Evolutionary conservation across 1,139 yeast genomes (phyloP), one percentile per base, ranked within the genome.

Genomic region (Lodderomyces margitis): DNA sequence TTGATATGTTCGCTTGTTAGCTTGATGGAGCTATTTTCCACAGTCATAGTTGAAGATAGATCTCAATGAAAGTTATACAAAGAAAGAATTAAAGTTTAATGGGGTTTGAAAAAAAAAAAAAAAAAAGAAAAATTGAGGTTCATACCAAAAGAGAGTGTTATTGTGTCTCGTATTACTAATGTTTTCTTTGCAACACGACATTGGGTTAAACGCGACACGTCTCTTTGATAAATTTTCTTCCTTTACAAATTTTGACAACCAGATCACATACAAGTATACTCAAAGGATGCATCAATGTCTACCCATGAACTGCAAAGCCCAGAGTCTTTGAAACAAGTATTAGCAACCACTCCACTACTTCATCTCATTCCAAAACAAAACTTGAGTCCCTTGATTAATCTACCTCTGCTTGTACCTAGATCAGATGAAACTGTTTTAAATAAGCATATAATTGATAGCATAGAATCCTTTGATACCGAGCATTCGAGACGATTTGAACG

Each of bases 1-100:
- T 66, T 68, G n/a, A 83, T 46, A 47, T 82, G 86, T 21, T 67
- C 72, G 36, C 68, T 63, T 0, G 78, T 49, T 14, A 57, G 33
- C 14, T 39, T 46, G 9, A 54, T 47, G 21, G 46, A 44, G 6
- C 39, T 46, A 6, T 10, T 24, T 20, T 21, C 25, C 11, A 37
- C 35, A 17, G 36, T 32, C 35, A 24, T 23, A 17, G 16, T 14
- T 17, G 11, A 25, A 25, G 4, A 5, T 25, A 10, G 23, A 14
- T n/a, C 5, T 8, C 15, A 5, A 9, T 9, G 25, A 23, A 23
- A 10, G 11, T n/a, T 23, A 23, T 9, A 9, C 25, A 9, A 25
- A 12, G 12, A 25, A 12, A 12, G 15, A 25, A n/a, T n/a, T n/a
- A n/a, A n/a, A n/a, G n/a, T n/a, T n/a, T n/a, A n/a, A n/a, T n/a